Base-by-base conservation (phyloP, 768 basidiomycete species). In the Auriscalpium orientale region DNA sequence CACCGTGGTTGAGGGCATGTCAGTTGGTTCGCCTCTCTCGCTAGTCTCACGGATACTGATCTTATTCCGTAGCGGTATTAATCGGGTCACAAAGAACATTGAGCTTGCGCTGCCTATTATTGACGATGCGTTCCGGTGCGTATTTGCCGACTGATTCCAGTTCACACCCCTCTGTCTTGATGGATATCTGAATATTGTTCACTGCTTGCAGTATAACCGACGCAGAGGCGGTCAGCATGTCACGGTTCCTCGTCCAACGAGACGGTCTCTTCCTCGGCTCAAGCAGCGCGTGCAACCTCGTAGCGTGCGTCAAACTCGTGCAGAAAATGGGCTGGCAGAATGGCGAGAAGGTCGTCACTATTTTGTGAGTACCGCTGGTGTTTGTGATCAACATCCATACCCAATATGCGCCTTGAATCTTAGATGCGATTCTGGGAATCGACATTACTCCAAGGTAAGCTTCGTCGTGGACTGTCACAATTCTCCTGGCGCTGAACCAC, bases 241-340 rank as follows among this genome's bases (percentile, higher is more conserved):
- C 94, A 1, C 84, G 95, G 10, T 93, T 93, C 67, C 80, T 99
- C 18, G 92, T 97, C 4, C 75, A 86, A 50, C 76, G 90, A 54
- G 95, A 98, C 61, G 97, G 97, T 0, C 74, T 99, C 28, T 98
- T 95, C 72, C 76, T 98, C 33, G 97, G 97, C 13, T 98, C 95
- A 0, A 95, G 92, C 57, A 95, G 91, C 64, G 95, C 97, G 0
- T 95, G 93, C 67, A 99, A 98, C 66, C 77, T 99, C 40, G 82
- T 97, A n/a, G 90, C 95, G 1, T 92, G 90, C 62, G 79, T 97
- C 47, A 86, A 88, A 64, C 74, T 95, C 15, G 84, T 80, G 2
- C 84, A 83, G 62, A 80, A 81, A 65, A 76, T 82, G 75, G 79
- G 81, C 12, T 87, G 84, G 84, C 73, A 74, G 33, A 77, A 78